Conservation (phyloP, 2,329 filamentous ascomycete species). For the Fonsecaea multimorphosa region DNA sequence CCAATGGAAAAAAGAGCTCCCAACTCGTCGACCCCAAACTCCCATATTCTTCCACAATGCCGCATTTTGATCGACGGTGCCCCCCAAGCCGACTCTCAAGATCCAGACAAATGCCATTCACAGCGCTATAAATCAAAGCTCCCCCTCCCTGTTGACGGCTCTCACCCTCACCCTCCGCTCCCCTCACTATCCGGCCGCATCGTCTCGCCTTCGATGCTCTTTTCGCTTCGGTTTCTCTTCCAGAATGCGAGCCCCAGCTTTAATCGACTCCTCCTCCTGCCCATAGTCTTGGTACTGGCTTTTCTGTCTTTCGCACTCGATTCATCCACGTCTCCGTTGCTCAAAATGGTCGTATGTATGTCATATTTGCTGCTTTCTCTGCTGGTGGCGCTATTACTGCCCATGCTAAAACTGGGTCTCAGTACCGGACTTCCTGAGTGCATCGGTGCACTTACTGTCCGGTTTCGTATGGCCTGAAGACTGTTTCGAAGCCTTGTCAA, state of each 20-base stretch:
- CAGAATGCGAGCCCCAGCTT: conserved; percentile 38
- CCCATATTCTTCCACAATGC: conserved; percentile 4
- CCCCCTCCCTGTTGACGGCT: not conserved
- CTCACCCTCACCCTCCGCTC: conserved; percentile 21
- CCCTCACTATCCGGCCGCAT: conserved; percentile 28
- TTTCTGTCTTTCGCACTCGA: conserved; percentile 31
- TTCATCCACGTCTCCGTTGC: conserved; percentile 35
- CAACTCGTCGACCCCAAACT: conserved; percentile 8
- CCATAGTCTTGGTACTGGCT: conserved; percentile 33
- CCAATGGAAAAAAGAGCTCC: not conserved
- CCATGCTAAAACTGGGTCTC: conserved; percentile 35
- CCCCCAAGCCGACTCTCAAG: conserved; percentile 11
- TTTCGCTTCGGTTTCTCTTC: conserved; percentile 36
- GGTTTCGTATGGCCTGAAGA: conserved; percentile 34
- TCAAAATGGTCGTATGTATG: conserved; percentile 35
- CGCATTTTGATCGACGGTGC: conserved; percentile 7
- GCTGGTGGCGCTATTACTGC: conserved; percentile 37
- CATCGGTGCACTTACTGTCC: conserved; percentile 35
- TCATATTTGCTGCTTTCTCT: conserved; percentile 38
- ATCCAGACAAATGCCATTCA: conserved; percentile 5
- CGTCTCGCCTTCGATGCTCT: conserved; percentile 21
- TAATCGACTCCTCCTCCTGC: conserved; percentile 35
- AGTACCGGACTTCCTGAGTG: conserved; percentile 27
- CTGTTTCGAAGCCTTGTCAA: conserved; percentile 26
- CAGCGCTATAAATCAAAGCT: conserved; percentile 12